Base-by-base conservation (phyloP, 2,329 filamentous ascomycete species). In the Zymoseptoria ardabiliae region DNA sequence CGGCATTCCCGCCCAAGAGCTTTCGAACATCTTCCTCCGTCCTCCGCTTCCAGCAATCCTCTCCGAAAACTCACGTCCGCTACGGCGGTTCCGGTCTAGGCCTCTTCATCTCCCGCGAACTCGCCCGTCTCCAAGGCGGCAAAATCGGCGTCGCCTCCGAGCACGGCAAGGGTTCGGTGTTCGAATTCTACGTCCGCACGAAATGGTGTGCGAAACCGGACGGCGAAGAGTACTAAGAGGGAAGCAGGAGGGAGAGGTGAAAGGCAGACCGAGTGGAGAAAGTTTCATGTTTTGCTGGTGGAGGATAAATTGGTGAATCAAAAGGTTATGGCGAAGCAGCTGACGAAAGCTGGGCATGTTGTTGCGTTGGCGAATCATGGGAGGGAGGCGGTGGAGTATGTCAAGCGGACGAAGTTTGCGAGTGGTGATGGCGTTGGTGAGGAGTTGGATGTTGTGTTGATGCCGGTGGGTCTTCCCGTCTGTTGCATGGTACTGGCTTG, bases 101-200 rank as follows among this genome's bases (percentile, higher is more conserved):
- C 0, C 76, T 90, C 0, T 89, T 88, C 69, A 89, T 90, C 59
- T 85, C 82, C 52, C 79, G 85, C 11, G 79, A 85, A 48, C 77
- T 90, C 9, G 85, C 84, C 1, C 85, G 89, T 67, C 76, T 89
- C 41, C 86, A 88, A 64, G 85, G 85, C 20, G 87, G 87, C 2
- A 80, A 84, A 49, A 88, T 90, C 35, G 86, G 86, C 0, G 83
- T 89, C 11, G 76, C 78, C 1, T 87, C 85, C 0, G 70, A 77
- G 53, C 78, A 79, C 58, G 84, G 81, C 8, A 77, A 82, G 25
- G 88, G 88, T 48, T 89, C 85, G 71, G 88, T 83, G 0, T 90
- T 91, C 72, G 85, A 82, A 45, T 91, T 91, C 70, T 90, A 89
- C 69, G 81, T 90, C 72, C 86, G 85, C 65, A 82, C 82, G 58